Base-by-base conservation (phyloP, 78 protist genomes). In the Goniomonas avonlea region DNA sequence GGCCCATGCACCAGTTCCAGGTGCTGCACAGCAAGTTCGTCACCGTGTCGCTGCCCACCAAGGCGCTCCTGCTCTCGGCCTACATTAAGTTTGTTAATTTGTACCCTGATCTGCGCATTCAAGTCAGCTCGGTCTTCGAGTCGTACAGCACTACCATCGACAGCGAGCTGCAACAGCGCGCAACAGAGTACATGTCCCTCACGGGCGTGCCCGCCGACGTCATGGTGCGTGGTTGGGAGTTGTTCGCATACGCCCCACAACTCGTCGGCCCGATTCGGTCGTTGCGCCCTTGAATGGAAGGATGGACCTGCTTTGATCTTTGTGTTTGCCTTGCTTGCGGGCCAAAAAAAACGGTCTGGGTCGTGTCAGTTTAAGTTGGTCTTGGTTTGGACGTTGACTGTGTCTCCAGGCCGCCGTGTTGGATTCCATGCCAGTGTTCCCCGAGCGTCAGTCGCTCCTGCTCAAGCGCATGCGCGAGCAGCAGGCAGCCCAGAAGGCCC, bases 121-220 rank as follows among this genome's bases (percentile, higher is more conserved):
- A 45, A 13, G 40, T 25, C 29, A 2, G 29, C 29, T 55, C 39
- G 27, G 43, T 40, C 45, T 53, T 37, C 31, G 3, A 37, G 29
- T n/a, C 29, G 20, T 34, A n/a, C 38, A 59, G 39, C 21, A 17
- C n/a, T 23, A 78, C 73, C 23, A 27, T 40, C 73, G 48, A 39
- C 45, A 21, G 45, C 20, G 58, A 25, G 80, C 27, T 96, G 39
- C 99, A 97, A 84, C 98, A 97, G 88, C 95, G 99, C 40, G 97
- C 99, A 20, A 18, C 41, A 76, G 99, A 96, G 77, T 96, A 95
- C 88, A 29, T 68, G 21, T 70, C 60, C 65, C 77, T 95, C 40
- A 13, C 29, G 4, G 32, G 25, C 20, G 13, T 31, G 5, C 17
- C 5, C 31, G 25, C 56, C 41, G 34, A 59, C 41, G 50, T 25